Base-by-base conservation (phyloP, 495 filamentous ascomycete genomes). In the Penicillium maclennaniae region DNA sequence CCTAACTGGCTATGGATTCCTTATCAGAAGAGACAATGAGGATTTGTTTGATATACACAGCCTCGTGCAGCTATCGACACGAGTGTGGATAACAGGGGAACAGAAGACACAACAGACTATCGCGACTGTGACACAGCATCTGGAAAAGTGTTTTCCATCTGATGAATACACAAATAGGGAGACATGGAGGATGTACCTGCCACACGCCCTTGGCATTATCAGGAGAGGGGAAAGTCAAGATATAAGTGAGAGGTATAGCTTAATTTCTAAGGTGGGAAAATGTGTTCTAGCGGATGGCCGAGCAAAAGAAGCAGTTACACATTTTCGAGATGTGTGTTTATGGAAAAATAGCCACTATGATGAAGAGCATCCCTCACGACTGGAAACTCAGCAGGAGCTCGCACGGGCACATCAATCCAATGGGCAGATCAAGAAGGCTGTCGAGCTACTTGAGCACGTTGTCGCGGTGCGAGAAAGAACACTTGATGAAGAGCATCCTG, bases 11-110 rank as follows among this genome's bases (percentile, higher is more conserved):
- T 72, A 68, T 53, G 47, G 53, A 27, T 68, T 72, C 45, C n/a
- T 72, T 15, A 55, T 47, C 9, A 53, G 38, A 51, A 58, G 48
- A 45, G 45, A 48, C 6, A 26, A 56, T 34, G 42, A 20, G 6
- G 20, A 31, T 20, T 40, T 17, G 15, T 59, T 64, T 46, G 66
- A 76, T 51, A 70, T 82, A 51, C 75, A 82, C 52, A 60, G 65
- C 43, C 68, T 80, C 9, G 73, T 82, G 3, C 76, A 78, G 46
- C 41, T 78, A 25, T 68, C 72, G 20, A 71, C 66, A 38, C 61
- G 60, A 49, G 43, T 68, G 16, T 75, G 70, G 69, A 42, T 70
- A 16, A 49, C 26, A 8, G 14, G 67, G 16, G 31, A 55, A 12
- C 16, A 47, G 25, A 25, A 53, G 16, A 46, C 15, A 38, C 20